Conservation (phyloP, 805 yeast species). For the Komagataella phaffii region DNA sequence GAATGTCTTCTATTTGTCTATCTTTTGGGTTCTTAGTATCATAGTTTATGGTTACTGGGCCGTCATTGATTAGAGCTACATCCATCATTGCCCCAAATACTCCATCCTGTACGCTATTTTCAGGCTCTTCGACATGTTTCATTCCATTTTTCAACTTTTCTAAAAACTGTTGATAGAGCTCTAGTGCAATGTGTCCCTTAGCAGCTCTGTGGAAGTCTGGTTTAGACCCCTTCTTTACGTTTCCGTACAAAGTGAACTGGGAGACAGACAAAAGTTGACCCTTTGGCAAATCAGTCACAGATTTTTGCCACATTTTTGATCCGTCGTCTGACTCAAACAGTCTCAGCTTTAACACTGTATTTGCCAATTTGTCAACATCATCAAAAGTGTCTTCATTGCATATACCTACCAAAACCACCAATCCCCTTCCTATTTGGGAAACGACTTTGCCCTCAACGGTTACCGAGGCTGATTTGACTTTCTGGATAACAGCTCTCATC, state of each 20-base stretch:
- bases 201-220: constrained; percentile 94
- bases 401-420: constrained; percentile 76
- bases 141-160: constrained; percentile 30
- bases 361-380: constrained; percentile 58
- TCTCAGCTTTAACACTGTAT: constrained; percentile 50
- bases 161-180: constrained; percentile 40
- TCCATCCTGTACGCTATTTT: constrained; percentile 69
- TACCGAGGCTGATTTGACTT: constrained; percentile 82
- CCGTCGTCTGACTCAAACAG: constrained; percentile 47
- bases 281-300: constrained; percentile 38
- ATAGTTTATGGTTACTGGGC: constrained; percentile 80
- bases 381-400: constrained; percentile 62
- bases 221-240: constrained; percentile 79
- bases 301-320: constrained; percentile 59
- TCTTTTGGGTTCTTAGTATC: constrained; percentile 40
- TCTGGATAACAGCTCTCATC: constrained; percentile 87
- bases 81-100: constrained; percentile 97
- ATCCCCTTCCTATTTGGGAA: constrained; percentile 65
- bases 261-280: constrained; percentile 80
- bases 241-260: constrained; percentile 84
- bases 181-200: constrained; percentile 48
- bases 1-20: neutral
- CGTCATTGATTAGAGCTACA: constrained; percentile 77
- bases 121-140: constrained; percentile 20
- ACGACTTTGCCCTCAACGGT: constrained; percentile 61